phyloP scores from a whole-genome alignment of 805 yeast species.

The Sugiyamaella boreocaroliniensis region DNA sequence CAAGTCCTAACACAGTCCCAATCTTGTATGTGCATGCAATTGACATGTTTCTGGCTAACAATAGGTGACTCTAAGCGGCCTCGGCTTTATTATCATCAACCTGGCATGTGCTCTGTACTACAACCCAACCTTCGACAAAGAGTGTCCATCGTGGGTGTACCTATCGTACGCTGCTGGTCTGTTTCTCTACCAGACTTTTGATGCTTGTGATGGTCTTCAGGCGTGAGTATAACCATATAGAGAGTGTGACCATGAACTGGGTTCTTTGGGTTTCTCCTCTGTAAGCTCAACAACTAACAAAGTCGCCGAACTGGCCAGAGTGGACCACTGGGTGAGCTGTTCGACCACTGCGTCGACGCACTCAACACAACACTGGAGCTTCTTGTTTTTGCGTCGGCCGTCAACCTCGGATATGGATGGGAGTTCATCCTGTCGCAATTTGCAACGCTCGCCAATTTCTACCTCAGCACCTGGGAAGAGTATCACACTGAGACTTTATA shows the following conservation, averaged over 20 bases:
- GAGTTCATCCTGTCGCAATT: conserved; percentile 34
- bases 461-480: conserved; percentile 92
- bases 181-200: conserved; percentile 89
- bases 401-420: conserved; percentile 63
- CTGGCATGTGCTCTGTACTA: conserved; percentile 57
- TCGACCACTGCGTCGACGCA: conserved; percentile 75
- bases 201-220: conserved; percentile 93
- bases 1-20: conserved; percentile 7
- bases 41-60: conserved; percentile 38
- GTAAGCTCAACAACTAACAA: neutral
- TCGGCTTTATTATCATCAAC: conserved; percentile 62
- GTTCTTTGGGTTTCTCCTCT: too few relatives aligned
- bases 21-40: conserved; percentile 8
- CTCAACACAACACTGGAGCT: conserved; percentile 67
- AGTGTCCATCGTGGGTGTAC: conserved; percentile 73
- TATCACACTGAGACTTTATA: conserved; percentile 80
- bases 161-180: conserved; percentile 72
- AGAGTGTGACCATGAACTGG: too few relatives aligned
- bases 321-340: conserved; percentile 90
- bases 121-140: conserved; percentile 58
- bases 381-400: conserved; percentile 61
- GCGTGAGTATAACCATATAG: conserved; percentile 41
- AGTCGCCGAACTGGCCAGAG: conserved; percentile 83
- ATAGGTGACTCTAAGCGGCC: conserved; percentile 73
- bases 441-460: conserved; percentile 51